Conservation (phyloP, 2,329 filamentous ascomycete species). For the Lasiodiplodia sp. region DNA sequence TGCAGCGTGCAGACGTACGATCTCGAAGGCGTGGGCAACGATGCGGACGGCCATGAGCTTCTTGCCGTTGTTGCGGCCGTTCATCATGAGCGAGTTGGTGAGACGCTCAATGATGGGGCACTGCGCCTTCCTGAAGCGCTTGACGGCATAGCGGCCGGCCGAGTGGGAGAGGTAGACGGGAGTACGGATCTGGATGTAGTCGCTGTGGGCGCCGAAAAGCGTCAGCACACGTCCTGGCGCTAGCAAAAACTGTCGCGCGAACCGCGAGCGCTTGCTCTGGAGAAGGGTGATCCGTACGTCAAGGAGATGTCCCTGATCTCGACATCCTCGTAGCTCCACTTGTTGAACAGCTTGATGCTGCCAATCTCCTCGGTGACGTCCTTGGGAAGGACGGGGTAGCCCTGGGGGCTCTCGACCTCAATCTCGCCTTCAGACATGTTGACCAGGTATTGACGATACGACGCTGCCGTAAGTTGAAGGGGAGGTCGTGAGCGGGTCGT, state of each 20-base stretch:
- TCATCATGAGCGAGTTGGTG: slow-evolving; percentile 99
- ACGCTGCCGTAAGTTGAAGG: slow-evolving; percentile 22
- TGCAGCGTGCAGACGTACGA: slow-evolving; percentile 70
- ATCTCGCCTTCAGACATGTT: slow-evolving; percentile 98
- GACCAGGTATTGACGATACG: slow-evolving; percentile 41
- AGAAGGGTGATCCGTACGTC: slow-evolving; percentile 73
- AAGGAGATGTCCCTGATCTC: slow-evolving; percentile 99
- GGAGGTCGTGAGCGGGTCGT: slow-evolving; percentile 28
- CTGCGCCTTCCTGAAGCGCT: slow-evolving; percentile 99
- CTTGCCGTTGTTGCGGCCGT: slow-evolving; percentile 99
- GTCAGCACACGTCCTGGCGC: slow-evolving; percentile 39
- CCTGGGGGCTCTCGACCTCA: slow-evolving; percentile 81
- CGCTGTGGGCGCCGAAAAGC: slow-evolving; percentile 64
- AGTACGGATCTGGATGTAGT: slow-evolving; percentile 99
- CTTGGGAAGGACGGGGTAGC: slow-evolving; percentile 88
- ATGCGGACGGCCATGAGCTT: slow-evolving; percentile 99
- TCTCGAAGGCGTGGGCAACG: slow-evolving; percentile 98
- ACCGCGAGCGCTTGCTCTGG: slow-evolving; percentile 1
- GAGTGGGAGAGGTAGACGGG: slow-evolving; percentile 99
- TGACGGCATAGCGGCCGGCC: slow-evolving; percentile 96
- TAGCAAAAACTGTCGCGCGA: background rate
- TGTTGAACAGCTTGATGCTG: slow-evolving; percentile 96
- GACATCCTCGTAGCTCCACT: slow-evolving; percentile 98
- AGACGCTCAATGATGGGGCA: slow-evolving; percentile 99
- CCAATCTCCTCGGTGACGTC: slow-evolving; percentile 89